Percentiles rank a stretch among this genome's conserved stretches.
These are phyloP conservation scores for Ocimum tenuiflorum DNA, from an alignment of 257 asterid species.

Conservation along the genomic window DNA sequence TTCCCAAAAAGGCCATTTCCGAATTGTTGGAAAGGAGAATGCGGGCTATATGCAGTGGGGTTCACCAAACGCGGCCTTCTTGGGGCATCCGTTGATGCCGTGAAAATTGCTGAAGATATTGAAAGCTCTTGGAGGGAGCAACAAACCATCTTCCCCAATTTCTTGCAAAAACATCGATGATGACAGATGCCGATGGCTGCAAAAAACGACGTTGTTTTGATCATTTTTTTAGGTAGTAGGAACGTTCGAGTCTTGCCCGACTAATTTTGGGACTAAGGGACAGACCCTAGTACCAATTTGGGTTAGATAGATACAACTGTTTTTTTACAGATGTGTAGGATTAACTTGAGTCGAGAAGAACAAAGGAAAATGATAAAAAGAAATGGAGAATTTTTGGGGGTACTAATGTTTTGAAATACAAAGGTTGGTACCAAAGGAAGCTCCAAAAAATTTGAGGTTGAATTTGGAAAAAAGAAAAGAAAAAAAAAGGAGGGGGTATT, in stretches of 20 bases:
- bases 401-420: conserved; percentile 16
- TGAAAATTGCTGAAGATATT: conserved; percentile 65
- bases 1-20: conserved; percentile 88
- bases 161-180: conserved; percentile 19
- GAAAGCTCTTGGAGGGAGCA: conserved; percentile 30
- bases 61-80: conserved; percentile 97
- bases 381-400: conserved; percentile 35
- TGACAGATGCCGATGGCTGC: too few species aligned
- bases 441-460: conserved; percentile 11
- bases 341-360: conserved; percentile 3
- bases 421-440: conserved; percentile 22
- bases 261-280: background rate
- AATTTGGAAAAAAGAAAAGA: background rate
- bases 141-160: conserved; percentile 25
- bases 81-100: conserved; percentile 92
- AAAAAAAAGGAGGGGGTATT: background rate
- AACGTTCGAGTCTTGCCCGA: background rate
- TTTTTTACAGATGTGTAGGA: conserved; percentile 15
- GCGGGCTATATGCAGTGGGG: conserved; percentile 89
- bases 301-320: background rate
- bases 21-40: conserved; percentile 89
- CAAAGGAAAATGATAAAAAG: background rate
- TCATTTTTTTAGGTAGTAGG: background rate
- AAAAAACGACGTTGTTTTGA: background rate
- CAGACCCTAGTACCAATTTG: background rate